Conservation (phyloP, 2,329 filamentous ascomycete genomes). For the Colletotrichum sp. region DNA sequence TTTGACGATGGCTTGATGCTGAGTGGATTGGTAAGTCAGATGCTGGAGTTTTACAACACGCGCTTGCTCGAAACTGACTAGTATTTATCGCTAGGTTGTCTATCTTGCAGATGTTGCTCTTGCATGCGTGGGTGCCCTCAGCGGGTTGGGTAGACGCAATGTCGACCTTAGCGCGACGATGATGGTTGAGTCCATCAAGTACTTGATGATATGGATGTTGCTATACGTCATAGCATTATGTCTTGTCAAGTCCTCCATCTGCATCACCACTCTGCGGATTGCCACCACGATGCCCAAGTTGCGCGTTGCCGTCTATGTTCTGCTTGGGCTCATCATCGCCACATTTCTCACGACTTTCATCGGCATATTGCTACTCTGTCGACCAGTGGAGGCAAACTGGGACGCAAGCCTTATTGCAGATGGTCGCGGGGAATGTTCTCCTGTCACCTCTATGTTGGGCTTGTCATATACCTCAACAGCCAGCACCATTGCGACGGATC, state of each 20-base stretch:
- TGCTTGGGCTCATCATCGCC: constrained; percentile 25
- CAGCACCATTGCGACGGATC: constrained; percentile 35
- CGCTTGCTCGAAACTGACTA: neutral
- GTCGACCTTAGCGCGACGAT: constrained; percentile 22
- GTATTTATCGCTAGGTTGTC: neutral
- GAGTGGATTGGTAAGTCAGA: constrained; percentile 14
- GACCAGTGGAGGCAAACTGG: constrained; percentile 27
- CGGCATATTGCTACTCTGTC: constrained; percentile 25
- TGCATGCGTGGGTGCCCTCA: constrained; percentile 22
- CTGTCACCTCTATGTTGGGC: constrained; percentile 25
- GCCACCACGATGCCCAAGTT: constrained; percentile 25
- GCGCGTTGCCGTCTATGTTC: constrained; percentile 25
- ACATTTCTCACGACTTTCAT: constrained; percentile 33
- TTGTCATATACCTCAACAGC: constrained; percentile 32
- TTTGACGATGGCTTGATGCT: constrained; percentile 24
- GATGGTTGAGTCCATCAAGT: constrained; percentile 23
- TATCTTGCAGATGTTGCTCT: constrained; percentile 23
- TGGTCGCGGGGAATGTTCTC: constrained; percentile 22
- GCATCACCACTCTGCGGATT: constrained; percentile 38
- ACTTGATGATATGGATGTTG: constrained; percentile 30
- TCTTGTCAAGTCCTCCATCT: constrained; percentile 37
- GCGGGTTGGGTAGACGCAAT: constrained; percentile 25
- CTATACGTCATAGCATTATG: constrained; percentile 26
- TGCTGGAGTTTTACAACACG: rapidly evolving
- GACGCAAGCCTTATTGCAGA: constrained; percentile 31